Evolutionary conservation across 2,329 filamentous ascomycete genomes (phyloP).

Genomic region (Stagonosporopsis cucurbitacearum): DNA sequence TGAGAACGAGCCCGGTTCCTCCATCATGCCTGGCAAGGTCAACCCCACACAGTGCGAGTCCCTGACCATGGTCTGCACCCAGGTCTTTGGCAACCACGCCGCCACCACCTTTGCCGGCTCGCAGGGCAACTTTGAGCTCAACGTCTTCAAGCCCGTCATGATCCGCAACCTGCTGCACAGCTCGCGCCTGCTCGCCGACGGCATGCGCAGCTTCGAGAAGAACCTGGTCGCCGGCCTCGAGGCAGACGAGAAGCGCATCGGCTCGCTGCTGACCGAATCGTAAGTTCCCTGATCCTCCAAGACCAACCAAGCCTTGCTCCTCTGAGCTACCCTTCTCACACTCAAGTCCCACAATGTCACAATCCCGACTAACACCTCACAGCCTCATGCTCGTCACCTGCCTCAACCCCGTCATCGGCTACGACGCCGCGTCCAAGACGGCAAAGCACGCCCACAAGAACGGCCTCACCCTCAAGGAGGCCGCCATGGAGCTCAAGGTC

Average conservation of each 20-base stretch:
- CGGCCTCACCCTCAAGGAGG: slow-evolving; percentile 90
- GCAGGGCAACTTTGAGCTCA: slow-evolving; percentile 98
- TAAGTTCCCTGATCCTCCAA: slow-evolving; percentile 55
- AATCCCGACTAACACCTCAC: slow-evolving; percentile 25
- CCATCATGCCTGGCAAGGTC: slow-evolving; percentile 99
- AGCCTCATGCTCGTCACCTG: slow-evolving; percentile 98
- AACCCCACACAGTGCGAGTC: slow-evolving; percentile 99
- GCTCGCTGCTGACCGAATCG: slow-evolving; percentile 91
- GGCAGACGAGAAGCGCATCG: slow-evolving; percentile 93
- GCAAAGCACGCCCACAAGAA: slow-evolving; percentile 93
- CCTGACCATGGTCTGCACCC: slow-evolving; percentile 95
- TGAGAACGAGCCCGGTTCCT: slow-evolving; percentile 97
- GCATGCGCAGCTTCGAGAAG: slow-evolving; percentile 94
- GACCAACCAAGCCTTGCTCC: background rate
- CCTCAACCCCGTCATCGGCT: slow-evolving; percentile 44
- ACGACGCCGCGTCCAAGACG: slow-evolving; percentile 44
- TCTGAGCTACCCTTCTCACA: no score
- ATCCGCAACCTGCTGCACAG: slow-evolving; percentile 96
- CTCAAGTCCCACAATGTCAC: background rate
- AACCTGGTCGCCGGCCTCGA: slow-evolving; percentile 87
- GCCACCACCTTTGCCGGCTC: slow-evolving; percentile 93
- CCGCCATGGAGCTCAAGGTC: slow-evolving; percentile 90
- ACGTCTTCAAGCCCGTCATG: slow-evolving; percentile 97
- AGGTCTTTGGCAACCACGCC: slow-evolving; percentile 97
- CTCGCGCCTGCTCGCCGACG: slow-evolving; percentile 83